Base-by-base conservation (phyloP, 257 asterid genomes). In the Apocynum venetum region DNA sequence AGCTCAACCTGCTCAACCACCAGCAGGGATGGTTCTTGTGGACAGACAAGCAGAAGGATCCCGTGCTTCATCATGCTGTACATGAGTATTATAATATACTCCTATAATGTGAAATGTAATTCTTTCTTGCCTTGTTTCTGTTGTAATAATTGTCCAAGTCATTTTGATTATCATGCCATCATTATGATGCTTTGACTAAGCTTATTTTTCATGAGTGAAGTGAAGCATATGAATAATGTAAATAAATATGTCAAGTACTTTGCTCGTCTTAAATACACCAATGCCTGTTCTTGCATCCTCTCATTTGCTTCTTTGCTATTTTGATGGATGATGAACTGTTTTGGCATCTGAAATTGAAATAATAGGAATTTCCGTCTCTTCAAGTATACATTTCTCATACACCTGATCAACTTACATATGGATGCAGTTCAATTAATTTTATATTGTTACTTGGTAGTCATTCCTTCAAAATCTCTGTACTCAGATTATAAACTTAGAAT, bases 1-100 rank as follows among this genome's bases (percentile, higher is more conserved):
- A 79, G 93, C 94, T 80, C 96, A 89, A 81, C 82, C 96, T 19
- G 59, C 89, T 76, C 91, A 85, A 81, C 89, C 86, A 79, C 85
- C 91, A 61, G 86, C 96, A 20, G 97, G 96, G 79, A 89, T 92
- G 97, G 91, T 89, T 78, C 88, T 92, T 38, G 91, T 84, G 12
- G 94, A 92, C 80, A 88, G 96, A 82, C 91, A 91, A 57, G 87
- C 90, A 46, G 91, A 87, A 83, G 96, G 89, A 80, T 78, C 94
- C 59, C 90, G 83, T 78, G 68, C 91, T 70, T 79, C 89, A 78
- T 77, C 90, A 3, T 91, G 96, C 81, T 91, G 94, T 86, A 67
- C 90, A 72, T 91, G 85, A 76, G 59, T 52, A 11, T 11, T 17
- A 12, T 69, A 12, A 35, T 53, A 55, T 55, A 52, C 15, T 38